Percentiles rank a stretch among this genome's conserved stretches.
Evolutionary conservation across 805 yeast genomes (phyloP).

Genomic region (Wickerhamiella australiensis): DNA sequence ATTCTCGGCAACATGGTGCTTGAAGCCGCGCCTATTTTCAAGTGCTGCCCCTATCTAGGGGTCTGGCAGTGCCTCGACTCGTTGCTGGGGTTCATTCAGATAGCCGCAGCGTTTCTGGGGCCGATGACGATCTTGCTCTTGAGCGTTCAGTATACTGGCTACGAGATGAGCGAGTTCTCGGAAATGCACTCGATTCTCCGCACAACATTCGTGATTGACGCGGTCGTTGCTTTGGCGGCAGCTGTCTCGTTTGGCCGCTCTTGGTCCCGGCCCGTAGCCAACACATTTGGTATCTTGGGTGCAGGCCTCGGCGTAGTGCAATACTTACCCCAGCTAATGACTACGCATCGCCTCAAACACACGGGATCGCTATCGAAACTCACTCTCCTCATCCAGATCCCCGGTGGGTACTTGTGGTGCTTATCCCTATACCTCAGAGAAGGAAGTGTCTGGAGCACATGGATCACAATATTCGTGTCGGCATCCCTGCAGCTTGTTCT

Average conservation of each 20-base stretch:
- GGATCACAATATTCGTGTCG: conserved; percentile 69
- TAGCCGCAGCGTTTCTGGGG: conserved; percentile 19
- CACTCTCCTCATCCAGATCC: conserved; percentile 80
- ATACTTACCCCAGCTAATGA: conserved; percentile 66
- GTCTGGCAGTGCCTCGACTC: conserved; percentile 21
- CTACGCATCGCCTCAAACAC: conserved; percentile 56
- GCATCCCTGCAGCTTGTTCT: conserved; percentile 54
- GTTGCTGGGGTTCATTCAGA: conserved; percentile 23
- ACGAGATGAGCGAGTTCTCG: conserved; percentile 23
- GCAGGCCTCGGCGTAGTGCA: conserved; percentile 54
- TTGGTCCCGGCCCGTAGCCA: conserved; percentile 2
- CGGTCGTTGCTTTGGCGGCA: conserved; percentile 16
- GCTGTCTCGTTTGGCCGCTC: conserved; percentile 4
- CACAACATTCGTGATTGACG: conserved; percentile 16
- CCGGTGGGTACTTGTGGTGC: conserved; percentile 78
- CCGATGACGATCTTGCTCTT: conserved; percentile 21
- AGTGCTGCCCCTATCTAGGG: conserved; percentile 34
- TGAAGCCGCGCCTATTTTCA: conserved; percentile 42
- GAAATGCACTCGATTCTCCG: conserved; percentile 25
- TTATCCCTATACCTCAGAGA: conserved; percentile 56
- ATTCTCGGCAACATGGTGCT: conserved; percentile 54
- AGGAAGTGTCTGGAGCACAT: conserved; percentile 75
- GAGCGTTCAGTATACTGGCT: conserved; percentile 21
- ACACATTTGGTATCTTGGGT: conserved; percentile 49
- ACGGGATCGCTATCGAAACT: conserved; percentile 69